Conservation (phyloP, 1,284 basidiomycete genomes). For the Papiliotrema fonsecae region DNA sequence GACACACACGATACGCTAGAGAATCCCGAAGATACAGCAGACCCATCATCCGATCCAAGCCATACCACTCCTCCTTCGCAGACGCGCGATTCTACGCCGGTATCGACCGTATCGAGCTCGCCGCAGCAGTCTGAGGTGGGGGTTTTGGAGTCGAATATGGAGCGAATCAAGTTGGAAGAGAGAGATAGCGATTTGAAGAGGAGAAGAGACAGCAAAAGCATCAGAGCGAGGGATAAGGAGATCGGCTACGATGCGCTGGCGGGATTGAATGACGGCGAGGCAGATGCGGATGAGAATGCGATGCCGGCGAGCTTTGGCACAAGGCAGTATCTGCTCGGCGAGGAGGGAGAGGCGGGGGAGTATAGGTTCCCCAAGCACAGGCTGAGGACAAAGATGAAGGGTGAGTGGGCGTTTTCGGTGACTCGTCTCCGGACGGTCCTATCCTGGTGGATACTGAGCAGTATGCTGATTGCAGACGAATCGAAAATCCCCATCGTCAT, state of each 20-base stretch:
- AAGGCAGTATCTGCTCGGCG: conserved; percentile 38
- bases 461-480: conserved; percentile 35
- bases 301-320: conserved; percentile 34
- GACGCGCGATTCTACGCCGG: background rate
- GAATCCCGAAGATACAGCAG: conserved; percentile 13
- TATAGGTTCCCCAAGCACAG: conserved; percentile 49
- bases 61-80: background rate
- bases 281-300: conserved; percentile 43
- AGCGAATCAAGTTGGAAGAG: background rate
- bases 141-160: too few relatives aligned
- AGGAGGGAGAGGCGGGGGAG: conserved; percentile 23
- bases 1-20: conserved; percentile 12
- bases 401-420: conserved; percentile 23
- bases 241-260: conserved; percentile 37
- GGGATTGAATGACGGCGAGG: conserved; percentile 46
- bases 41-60: background rate
- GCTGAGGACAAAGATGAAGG: conserved; percentile 47
- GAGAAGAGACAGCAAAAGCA: conserved; percentile 6
- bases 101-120: background rate
- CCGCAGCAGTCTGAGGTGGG: background rate
- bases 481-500: conserved; percentile 51
- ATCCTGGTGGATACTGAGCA: too few relatives aligned
- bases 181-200: conserved; percentile 2
- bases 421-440: background rate
- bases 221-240: conserved; percentile 20